phyloP scores from a whole-genome alignment of 1,139 yeast species.

The Groenewaldozyma auringiensis region DNA sequence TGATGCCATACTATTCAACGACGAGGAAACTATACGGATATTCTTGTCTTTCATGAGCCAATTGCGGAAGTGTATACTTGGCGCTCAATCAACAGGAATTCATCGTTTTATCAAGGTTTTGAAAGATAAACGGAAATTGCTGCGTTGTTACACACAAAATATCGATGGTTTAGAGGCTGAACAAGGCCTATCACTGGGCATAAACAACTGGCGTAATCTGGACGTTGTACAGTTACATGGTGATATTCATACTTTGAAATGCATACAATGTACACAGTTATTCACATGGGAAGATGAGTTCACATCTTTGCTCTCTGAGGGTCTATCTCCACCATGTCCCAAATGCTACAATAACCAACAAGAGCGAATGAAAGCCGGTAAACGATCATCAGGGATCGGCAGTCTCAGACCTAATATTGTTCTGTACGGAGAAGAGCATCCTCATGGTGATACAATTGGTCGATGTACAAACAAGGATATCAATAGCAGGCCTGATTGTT shows the following conservation, averaged over 20 bases:
- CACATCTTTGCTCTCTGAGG: constrained; percentile 40
- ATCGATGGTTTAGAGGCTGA: constrained; percentile 57
- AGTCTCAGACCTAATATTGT: constrained; percentile 67
- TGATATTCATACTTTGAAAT: constrained; percentile 64
- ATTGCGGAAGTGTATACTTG: constrained; percentile 52
- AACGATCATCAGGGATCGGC: constrained; percentile 56
- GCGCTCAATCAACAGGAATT: constrained; percentile 75
- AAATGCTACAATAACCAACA: constrained; percentile 47
- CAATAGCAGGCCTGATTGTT: constrained; percentile 49
- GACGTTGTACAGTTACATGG: constrained; percentile 92
- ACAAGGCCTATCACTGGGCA: constrained; percentile 29
- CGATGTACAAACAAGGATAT: constrained; percentile 51
- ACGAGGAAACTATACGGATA: constrained; percentile 50
- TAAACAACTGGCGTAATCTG: constrained; percentile 23
- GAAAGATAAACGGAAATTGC: constrained; percentile 56
- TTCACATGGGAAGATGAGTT: constrained; percentile 56
- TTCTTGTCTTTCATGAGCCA: constrained; percentile 81
- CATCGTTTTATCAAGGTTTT: constrained; percentile 67
- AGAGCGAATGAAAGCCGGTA: constrained; percentile 51
- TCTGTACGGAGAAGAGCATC: constrained; percentile 73
- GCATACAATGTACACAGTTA: constrained; percentile 57
- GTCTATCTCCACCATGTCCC: constrained; percentile 58
- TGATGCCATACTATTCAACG: constrained; percentile 73
- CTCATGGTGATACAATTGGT: constrained; percentile 59
- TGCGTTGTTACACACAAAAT: constrained; percentile 80